Conservation (phyloP, 768 basidiomycete species). For the Leccinum boreale region DNA sequence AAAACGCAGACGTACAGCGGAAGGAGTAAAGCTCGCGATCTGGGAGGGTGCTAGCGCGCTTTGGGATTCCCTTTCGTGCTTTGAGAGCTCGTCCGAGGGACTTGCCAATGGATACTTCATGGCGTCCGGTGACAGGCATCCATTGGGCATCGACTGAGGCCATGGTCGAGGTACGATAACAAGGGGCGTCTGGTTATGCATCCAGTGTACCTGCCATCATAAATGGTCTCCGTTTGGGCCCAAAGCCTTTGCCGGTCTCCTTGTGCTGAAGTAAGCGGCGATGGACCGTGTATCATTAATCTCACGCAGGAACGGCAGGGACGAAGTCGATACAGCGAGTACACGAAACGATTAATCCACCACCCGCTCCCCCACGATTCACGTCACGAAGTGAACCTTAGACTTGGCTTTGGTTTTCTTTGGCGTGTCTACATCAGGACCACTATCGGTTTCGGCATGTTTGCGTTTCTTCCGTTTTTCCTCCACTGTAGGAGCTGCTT, state of each 20-base stretch:
- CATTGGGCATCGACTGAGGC: slow-evolving; percentile 44
- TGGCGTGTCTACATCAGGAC: slow-evolving; percentile 36
- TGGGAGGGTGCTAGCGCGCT: slow-evolving; percentile 42
- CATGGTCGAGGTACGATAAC: slow-evolving; percentile 37
- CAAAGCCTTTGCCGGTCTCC: slow-evolving; percentile 1
- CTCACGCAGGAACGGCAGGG: not conserved
- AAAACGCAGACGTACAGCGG: slow-evolving; percentile 51
- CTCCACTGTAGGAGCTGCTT: slow-evolving; percentile 66
- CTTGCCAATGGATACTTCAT: slow-evolving; percentile 56
- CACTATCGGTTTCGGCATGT: slow-evolving; percentile 40
- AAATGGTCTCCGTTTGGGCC: slow-evolving; percentile 14
- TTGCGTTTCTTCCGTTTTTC: slow-evolving; percentile 64
- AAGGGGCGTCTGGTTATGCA: slow-evolving; percentile 17
- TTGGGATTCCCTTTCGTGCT: slow-evolving; percentile 56
- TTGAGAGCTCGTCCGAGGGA: slow-evolving; percentile 67
- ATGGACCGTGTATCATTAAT: not conserved
- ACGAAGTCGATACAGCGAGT: not conserved
- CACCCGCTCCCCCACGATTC: not conserved
- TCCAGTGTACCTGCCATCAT: slow-evolving; percentile 8
- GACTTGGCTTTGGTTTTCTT: slow-evolving; percentile 30
- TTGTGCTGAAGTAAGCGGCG: slow-evolving; percentile 28
- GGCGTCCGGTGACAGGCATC: slow-evolving; percentile 59
- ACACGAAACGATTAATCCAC: slow-evolving; percentile 8
- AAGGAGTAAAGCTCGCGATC: slow-evolving; percentile 76
- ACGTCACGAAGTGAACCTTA: slow-evolving; percentile 15